A percentile compares a stretch with the other conserved stretches of the same genome.
Conservation (phyloP, 768 basidiomycete genomes). For the Termitomyces sp. region DNA sequence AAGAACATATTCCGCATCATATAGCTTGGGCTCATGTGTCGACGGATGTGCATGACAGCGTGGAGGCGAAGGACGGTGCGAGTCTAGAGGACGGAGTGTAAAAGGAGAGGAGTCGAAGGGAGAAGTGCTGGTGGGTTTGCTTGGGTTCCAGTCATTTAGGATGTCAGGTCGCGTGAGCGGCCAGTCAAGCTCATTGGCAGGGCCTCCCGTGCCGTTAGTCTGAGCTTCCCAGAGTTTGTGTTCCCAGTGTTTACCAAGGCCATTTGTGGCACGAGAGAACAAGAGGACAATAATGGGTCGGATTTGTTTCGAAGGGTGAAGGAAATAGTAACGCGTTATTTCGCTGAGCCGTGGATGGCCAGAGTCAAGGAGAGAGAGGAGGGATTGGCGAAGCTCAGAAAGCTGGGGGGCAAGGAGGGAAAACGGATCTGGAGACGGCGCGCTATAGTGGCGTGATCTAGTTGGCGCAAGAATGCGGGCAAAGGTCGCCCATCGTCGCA, state of each 20-base stretch:
- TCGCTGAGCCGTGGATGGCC: conserved; percentile 79
- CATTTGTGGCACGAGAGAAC: conserved; percentile 86
- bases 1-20: conserved; percentile 36
- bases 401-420: conserved; percentile 64
- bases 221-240: conserved; percentile 51
- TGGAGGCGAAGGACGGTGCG: conserved; percentile 23
- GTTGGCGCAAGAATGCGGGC: conserved; percentile 8
- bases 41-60: conserved; percentile 14
- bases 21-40: conserved; percentile 14
- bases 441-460: conserved; percentile 5
- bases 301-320: conserved; percentile 85
- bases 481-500: conserved; percentile 12
- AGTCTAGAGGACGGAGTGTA: conserved; percentile 21
- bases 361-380: conserved; percentile 73
- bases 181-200: conserved; percentile 56
- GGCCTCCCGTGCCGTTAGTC: conserved; percentile 42
- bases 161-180: conserved; percentile 70
- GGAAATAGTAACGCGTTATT: conserved; percentile 90
- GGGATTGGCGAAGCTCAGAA: conserved; percentile 53
- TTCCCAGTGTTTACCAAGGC: conserved; percentile 62
- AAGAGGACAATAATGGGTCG: conserved; percentile 84
- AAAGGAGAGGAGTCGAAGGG: conserved; percentile 43
- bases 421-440: conserved; percentile 54
- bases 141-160: conserved; percentile 87
- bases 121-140: conserved; percentile 56